Evolutionary conservation across 148 eudicot species (phyloP).

Genomic region (Amaranthus cruentus): DNA sequence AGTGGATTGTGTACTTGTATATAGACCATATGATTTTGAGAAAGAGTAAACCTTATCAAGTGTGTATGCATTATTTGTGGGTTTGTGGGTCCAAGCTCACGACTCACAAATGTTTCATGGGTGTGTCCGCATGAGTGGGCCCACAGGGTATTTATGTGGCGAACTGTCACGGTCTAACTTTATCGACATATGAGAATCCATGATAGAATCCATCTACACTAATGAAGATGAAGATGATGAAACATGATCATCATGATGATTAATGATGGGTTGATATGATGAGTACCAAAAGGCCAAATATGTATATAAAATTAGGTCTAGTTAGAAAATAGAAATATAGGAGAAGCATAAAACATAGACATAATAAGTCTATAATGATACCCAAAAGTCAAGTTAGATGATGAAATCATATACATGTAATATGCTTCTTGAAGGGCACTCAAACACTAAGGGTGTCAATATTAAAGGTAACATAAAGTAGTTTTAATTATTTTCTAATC

Average conservation of each 20-base stretch:
- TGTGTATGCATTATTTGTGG: no score
- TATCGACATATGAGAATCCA: conserved; percentile 1
- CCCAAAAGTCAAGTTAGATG: conserved; percentile 10
- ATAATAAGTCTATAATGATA: neutral
- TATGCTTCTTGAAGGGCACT: conserved; percentile 10
- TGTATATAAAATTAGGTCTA: neutral
- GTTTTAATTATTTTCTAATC: conserved; percentile 1
- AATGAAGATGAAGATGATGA: conserved; percentile 7
- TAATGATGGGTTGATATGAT: conserved; percentile 5
- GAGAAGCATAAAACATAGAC: conserved; percentile 12
- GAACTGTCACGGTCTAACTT: no score
- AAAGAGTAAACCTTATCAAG: no score
- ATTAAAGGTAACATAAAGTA: conserved; percentile 7
- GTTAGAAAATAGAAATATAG: conserved; percentile 3
- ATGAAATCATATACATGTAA: neutral
- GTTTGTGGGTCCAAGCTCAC: no score
- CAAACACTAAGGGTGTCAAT: conserved; percentile 9
- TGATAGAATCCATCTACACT: neutral
- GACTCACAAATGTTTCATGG: no score
- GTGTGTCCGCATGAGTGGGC: no score
- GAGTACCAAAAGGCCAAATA: neutral
- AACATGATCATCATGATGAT: neutral
- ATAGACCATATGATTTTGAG: no score
- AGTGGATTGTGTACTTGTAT: no score
- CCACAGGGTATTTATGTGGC: no score